Evolutionary conservation across 2,329 filamentous ascomycete species (phyloP), one percentile per base, ranked within the genome.

Genomic region (Pseudogymnoascus sp.): DNA sequence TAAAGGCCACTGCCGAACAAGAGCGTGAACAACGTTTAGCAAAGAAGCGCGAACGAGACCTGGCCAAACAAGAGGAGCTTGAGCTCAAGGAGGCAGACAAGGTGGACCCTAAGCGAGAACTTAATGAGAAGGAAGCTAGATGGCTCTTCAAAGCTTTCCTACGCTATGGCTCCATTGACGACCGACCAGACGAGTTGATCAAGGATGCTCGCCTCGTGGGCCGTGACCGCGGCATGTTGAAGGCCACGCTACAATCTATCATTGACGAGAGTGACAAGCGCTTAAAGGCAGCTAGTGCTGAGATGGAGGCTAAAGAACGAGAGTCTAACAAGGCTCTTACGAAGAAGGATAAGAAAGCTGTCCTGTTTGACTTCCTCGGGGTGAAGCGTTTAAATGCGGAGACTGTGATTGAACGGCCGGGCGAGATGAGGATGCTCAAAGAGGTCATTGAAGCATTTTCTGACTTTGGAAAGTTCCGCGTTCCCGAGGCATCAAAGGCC

Each of bases 281-380:
- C 17, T 84, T 92, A 35, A 87, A 89, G 66, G 91, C 92, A 71
- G 91, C 96, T 66, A 78, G 82, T 56, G 80, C 82, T 33, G 80
- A 84, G 64, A 78, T 88, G 62, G 82, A 83, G 64, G 82, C 82
- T 13, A 74, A 87, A 69, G 90, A 95, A 75, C 86, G 80, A 21
- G 80, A 89, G 67, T 82, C 84, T 0, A 91, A 91, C 72, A 96
- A 95, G 73, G 83, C 87, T 2, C 77, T 96, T 62, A 96, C 93
- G 0, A 97, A 97, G 79, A 99, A 99, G 75, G 95, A 99, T 73
- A 91, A 91, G 76, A 99, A 99, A 76, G 95, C 95, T 0, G 91
- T 99, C 17, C 80, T 99, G 50, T 97, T 99, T 70, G 93, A 97
- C 73, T 96, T 93, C 76, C 88, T 89, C 53, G 91, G 93, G 63